These are phyloP conservation scores for Aaosphaeria pasadenensis DNA, from an alignment of 2,329 filamentous ascomycete species.

Conservation along the genomic window DNA sequence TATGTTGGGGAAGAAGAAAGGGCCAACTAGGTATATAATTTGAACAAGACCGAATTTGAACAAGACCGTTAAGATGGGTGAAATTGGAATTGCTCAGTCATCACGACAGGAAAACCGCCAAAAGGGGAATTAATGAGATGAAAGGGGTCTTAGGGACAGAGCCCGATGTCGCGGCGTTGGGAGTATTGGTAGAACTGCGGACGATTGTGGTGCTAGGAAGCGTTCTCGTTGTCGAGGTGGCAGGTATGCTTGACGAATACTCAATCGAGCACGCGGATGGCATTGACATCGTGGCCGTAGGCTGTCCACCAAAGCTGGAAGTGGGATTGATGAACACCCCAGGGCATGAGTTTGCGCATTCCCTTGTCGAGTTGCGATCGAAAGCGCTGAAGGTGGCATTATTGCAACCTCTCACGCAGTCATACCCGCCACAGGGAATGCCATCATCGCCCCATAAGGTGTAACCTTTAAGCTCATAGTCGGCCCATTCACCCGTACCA, in stretches of 20 bases:
- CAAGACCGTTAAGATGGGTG: no score
- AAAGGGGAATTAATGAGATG: no score
- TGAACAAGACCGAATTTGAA: no score
- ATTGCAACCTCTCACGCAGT: slow-evolving; percentile 9
- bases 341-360: slow-evolving; percentile 10
- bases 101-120: no score
- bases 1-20: no score
- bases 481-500: slow-evolving; percentile 9
- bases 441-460: slow-evolving; percentile 12
- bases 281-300: slow-evolving; percentile 7
- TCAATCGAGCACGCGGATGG: slow-evolving; percentile 4
- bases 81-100: no score
- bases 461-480: slow-evolving; percentile 4
- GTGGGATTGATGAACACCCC: slow-evolving; percentile 8
- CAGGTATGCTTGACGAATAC: background rate
- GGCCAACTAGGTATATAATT: no score
- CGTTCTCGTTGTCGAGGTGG: background rate
- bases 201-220: no score
- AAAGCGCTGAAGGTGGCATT: background rate
- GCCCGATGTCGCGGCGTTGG: no score
- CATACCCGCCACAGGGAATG: slow-evolving; percentile 5
- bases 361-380: no score
- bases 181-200: no score
- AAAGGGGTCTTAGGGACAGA: no score
- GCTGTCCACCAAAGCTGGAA: slow-evolving; percentile 9